phyloP scores from a whole-genome alignment of 306 rosid species.

The Lablab purpureus region DNA sequence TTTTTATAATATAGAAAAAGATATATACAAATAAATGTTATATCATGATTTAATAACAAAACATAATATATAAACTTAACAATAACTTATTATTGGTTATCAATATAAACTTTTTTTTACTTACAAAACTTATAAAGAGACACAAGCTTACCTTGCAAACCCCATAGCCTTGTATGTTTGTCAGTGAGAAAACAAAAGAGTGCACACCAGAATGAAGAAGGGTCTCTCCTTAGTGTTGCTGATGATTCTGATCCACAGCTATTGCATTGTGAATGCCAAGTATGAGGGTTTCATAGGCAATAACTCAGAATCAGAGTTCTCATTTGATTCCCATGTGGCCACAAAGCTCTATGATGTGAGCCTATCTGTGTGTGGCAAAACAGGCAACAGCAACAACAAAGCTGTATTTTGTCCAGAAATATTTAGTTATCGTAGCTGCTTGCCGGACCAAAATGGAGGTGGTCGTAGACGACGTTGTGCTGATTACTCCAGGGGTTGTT shows the following conservation, averaged over 20 bases:
- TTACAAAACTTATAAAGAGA: not conserved
- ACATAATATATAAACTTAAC: no score
- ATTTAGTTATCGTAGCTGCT: constrained; percentile 35
- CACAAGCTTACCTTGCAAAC: not conserved
- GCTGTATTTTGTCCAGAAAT: constrained; percentile 22
- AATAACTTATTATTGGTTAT: no score
- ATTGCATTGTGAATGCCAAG: not conserved
- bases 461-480: constrained; percentile 13
- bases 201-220: constrained; percentile 36
- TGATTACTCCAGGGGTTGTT: constrained; percentile 30
- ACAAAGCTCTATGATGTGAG: constrained; percentile 43
- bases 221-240: constrained; percentile 2
- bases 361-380: not conserved
- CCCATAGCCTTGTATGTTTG: not conserved
- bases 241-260: constrained; percentile 33
- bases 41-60: no score
- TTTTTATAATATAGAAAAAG: no score
- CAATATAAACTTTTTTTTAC: no score
- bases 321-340: constrained; percentile 29
- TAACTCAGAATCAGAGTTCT: constrained; percentile 42
- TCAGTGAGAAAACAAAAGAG: not conserved
- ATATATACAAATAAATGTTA: no score
- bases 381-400: constrained; percentile 20
- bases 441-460: constrained; percentile 28
- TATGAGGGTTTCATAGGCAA: not conserved